Percentiles rank a stretch among this genome's conserved stretches.
Evolutionary conservation across 2,329 filamentous ascomycete genomes (phyloP).

Genomic region (Fusarium nisikadoi): DNA sequence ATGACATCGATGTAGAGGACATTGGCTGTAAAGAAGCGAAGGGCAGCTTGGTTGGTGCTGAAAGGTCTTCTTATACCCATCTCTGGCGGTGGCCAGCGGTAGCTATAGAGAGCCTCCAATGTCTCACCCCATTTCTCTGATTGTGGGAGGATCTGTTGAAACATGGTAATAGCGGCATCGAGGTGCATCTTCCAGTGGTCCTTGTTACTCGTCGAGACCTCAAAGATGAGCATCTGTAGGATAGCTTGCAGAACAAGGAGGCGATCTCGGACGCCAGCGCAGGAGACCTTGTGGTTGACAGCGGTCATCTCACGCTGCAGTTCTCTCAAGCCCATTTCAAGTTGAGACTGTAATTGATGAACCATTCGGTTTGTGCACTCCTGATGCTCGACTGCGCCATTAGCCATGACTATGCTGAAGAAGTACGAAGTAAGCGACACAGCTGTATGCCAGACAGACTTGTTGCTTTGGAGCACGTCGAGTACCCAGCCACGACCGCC

Average conservation of each 20-base stretch:
- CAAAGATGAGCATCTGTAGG: constrained; percentile 64
- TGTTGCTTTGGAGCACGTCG: constrained; percentile 65
- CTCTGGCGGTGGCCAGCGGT: constrained; percentile 50
- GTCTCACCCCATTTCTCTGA: constrained; percentile 52
- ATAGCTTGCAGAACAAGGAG: constrained; percentile 61
- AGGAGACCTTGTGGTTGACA: constrained; percentile 48
- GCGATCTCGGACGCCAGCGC: constrained; percentile 47
- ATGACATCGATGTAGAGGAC: constrained; percentile 63
- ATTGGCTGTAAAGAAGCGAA: constrained; percentile 59
- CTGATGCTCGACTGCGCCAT: constrained; percentile 47
- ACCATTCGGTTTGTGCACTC: constrained; percentile 51
- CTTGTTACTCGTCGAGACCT: constrained; percentile 57
- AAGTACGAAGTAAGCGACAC: constrained; percentile 68
- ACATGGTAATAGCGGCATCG: constrained; percentile 61
- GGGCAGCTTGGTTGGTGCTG: constrained; percentile 58
- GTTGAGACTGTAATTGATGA: constrained; percentile 55
- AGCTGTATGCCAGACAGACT: constrained; percentile 66
- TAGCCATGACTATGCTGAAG: constrained; percentile 58
- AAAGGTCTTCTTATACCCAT: constrained; percentile 51
- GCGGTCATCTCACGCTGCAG: constrained; percentile 55
- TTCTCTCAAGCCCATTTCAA: constrained; percentile 57
- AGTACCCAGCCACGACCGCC: constrained; percentile 71
- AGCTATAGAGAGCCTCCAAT: constrained; percentile 46
- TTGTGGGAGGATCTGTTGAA: constrained; percentile 56
- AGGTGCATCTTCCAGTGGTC: constrained; percentile 63